Evolutionary conservation across 345 rosid genomes (phyloP).

Genomic region (Citrus glauca): DNA sequence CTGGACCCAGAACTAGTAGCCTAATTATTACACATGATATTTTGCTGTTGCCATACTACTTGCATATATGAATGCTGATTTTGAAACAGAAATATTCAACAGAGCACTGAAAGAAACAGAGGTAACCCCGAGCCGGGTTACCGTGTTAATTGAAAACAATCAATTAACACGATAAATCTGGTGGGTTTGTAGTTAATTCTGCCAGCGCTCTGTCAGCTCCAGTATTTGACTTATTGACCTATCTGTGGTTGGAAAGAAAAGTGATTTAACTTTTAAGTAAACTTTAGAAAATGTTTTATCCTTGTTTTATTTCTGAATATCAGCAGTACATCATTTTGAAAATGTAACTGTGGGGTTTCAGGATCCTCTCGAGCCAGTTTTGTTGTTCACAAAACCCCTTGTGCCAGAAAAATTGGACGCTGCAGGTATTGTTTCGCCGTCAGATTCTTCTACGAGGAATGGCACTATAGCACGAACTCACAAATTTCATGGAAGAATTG

Average conservation of each 20-base stretch:
- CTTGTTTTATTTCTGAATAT: background rate
- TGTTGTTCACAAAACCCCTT: constrained; percentile 85
- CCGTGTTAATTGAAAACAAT: too few relatives aligned
- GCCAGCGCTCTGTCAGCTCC: too few relatives aligned
- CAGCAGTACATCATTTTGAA: background rate
- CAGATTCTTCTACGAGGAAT: constrained; percentile 40
- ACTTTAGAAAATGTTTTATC: background rate
- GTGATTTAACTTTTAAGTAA: background rate
- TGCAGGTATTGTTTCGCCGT: constrained; percentile 81
- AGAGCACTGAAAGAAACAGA: too few relatives aligned
- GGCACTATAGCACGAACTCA: constrained; percentile 30
- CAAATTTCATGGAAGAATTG: constrained; percentile 84
- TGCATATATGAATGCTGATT: background rate
- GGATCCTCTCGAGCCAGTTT: constrained; percentile 90
- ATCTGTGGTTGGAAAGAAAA: background rate
- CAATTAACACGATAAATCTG: too few relatives aligned
- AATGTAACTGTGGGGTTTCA: constrained; percentile 26
- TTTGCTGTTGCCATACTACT: background rate
- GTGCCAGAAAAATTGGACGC: constrained; percentile 87
- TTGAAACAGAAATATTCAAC: too few relatives aligned
- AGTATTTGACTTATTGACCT: background rate
- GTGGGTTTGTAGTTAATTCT: too few relatives aligned
- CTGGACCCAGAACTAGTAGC: constrained; percentile 2
- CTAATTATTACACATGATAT: background rate
- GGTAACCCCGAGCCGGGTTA: too few relatives aligned